Base-by-base conservation (phyloP, 495 filamentous ascomycete species). In the Xylaria curta region DNA sequence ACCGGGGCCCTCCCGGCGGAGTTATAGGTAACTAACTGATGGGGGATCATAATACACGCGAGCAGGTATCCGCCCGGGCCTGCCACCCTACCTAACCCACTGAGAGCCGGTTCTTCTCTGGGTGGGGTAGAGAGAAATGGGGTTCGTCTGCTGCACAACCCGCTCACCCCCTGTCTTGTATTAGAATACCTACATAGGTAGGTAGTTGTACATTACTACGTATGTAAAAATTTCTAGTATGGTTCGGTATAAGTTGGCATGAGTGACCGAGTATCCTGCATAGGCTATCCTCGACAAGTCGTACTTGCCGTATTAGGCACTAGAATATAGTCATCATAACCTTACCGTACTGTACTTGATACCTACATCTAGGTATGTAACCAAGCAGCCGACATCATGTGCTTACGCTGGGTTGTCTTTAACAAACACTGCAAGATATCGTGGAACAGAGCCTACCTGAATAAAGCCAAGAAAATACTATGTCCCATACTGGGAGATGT, bases 51-150 rank as follows among this genome's bases (percentile, higher is more conserved):
- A 63, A n/a, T 44, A 44, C 60, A 63, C 21, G 60, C 60, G 60
- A 63, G 60, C 60, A 42, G 10, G 60, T 63, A 40, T 63, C 38
- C 38, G 60, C 60, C 28, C 10, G 28, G 38, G 0, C 60, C 19
- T 60, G 58, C 33, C 33, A 60, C 31, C 58, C 58, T 63, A 63
- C 60, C 60, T 63, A 63, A 63, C 60, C 60, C 60, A 63, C 59
- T 62, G 21, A 15, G 19, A 33, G 31, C 28, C 17, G 56, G 58
- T 38, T 38, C 58, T 21, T 8, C n/a, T n/a, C 56, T 56, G 17
- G 10, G 58, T 60, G 58, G 58, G 12, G 58, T 33, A n/a, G 36
- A 38, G 36, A 38, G 3, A 38, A 17, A 36, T 36, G 58, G 60
- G 21, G 38, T 42, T 62, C 38, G 12, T 44, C 38, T 40, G 38